A percentile compares a stretch with the other conserved stretches of the same genome.
phyloP scores from a whole-genome alignment of 148 eudicot genomes.

The Selenicereus undatus region DNA sequence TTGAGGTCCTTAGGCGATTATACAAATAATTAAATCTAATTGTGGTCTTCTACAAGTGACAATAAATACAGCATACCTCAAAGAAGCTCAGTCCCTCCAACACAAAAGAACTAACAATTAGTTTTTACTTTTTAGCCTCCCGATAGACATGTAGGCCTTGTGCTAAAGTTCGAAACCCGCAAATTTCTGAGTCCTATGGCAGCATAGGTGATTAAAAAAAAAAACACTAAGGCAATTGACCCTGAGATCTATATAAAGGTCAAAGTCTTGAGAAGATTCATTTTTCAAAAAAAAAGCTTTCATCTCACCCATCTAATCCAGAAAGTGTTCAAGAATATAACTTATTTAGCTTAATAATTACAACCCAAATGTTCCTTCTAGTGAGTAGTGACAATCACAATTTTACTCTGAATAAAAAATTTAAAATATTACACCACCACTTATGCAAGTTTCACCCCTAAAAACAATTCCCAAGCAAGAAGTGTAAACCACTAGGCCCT shows the following conservation, averaged over 20 bases:
- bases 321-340: background rate
- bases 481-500: too few species aligned
- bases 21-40: too few species aligned
- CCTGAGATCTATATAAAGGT: background rate
- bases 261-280: background rate
- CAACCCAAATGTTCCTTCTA: background rate
- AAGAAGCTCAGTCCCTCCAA: constrained; percentile 5
- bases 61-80: too few species aligned
- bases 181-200: background rate
- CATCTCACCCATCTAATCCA: background rate
- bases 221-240: background rate
- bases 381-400: too few species aligned
- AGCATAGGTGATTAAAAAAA: too few species aligned
- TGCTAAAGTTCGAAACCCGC: background rate
- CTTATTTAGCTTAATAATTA: too few species aligned
- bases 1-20: too few species aligned
- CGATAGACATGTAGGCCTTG: background rate
- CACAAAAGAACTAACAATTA: background rate
- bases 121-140: background rate
- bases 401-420: too few species aligned
- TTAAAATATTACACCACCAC: too few species aligned
- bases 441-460: too few species aligned
- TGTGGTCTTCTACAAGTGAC: too few species aligned
- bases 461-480: too few species aligned
- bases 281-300: background rate